Evolutionary conservation across 2,329 filamentous ascomycete genomes (phyloP).

Genomic region (Fusarium sp.): DNA sequence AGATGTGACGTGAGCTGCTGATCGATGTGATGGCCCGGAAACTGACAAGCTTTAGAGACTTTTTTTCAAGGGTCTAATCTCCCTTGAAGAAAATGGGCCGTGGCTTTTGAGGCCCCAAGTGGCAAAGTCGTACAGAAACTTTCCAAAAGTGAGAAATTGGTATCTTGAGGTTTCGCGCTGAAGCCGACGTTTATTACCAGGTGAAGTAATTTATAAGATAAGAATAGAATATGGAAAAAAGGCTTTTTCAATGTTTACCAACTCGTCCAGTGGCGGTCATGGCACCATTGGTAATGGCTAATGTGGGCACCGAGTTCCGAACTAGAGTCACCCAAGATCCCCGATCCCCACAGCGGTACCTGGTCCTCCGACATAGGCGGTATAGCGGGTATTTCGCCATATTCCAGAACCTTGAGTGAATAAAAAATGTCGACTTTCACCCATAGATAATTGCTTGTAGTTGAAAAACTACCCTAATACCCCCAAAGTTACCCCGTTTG

Average conservation of each 20-base stretch:
- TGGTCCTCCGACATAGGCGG: conserved; percentile 17
- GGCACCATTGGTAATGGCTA: conserved; percentile 7
- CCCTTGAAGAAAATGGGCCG: background rate
- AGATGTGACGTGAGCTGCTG: conserved; percentile 33
- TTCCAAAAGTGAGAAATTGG: background rate
- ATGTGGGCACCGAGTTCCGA: conserved; percentile 39
- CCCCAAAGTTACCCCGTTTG: background rate
- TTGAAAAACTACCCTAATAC: background rate
- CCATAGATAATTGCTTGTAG: background rate
- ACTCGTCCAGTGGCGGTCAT: conserved; percentile 6
- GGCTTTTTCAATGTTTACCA: conserved; percentile 1
- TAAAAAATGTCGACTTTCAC: conserved; percentile 8
- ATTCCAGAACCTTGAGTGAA: conserved; percentile 11
- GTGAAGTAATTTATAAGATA: conserved; percentile 1
- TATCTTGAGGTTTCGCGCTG: background rate
- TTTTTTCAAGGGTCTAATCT: conserved; percentile 5
- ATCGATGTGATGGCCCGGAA: conserved; percentile 22
- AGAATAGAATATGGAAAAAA: conserved; percentile 4
- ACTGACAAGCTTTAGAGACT: conserved; percentile 28
- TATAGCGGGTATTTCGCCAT: conserved; percentile 36
- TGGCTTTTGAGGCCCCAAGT: conserved; percentile 10
- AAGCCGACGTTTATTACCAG: conserved; percentile 7
- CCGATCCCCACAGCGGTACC: conserved; percentile 18
- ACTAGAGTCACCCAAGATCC: conserved; percentile 9
- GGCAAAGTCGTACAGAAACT: background rate